Base-by-base conservation (phyloP, 2,329 filamentous ascomycete genomes). In the Fusarium pininemorale region DNA sequence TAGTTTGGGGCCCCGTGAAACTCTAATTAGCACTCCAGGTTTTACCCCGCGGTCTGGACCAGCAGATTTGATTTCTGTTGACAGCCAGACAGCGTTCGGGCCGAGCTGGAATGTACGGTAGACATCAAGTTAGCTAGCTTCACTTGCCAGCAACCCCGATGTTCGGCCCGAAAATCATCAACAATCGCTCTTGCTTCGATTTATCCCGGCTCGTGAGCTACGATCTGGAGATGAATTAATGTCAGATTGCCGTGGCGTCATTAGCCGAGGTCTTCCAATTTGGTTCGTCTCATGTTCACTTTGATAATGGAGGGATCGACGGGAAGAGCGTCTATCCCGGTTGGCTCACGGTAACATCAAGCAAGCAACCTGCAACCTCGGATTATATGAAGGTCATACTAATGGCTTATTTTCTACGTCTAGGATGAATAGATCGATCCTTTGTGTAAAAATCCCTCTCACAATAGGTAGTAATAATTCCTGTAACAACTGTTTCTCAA, bases 351-450 rank as follows among this genome's bases (percentile, higher is more conserved):
- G 11, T 9, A 13, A 11, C 10, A 30, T 30, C 18, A 12, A 22
- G 9, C 9, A 15, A 30, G 9, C 7, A 15, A 22, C 5, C 18
- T 15, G 4, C 4, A 15, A 22, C 9, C 20, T 6, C 20, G 10
- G 13, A 16, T 22, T 28, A 5, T 2, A 14, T 15, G 3, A 22
- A 22, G 1, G 15, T 1, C 20, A 15, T 14, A 5, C 6, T 0
- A 1, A 22, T 1, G 20, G 6, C 9, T 11, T 15, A 3, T 22
- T 4, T 11, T 12, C 6, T 6, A 28, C 9, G 9, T 4, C 26
- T 7, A 0, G 11, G 11, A 26, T 18, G 16, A 6, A 26, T 6
- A 45, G 3, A 20, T 13, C 0, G 11, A 20, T 9, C 11, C 1
- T 41, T 41, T 41, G 14, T 8, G 14, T 35, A 35, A 35, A 15